These are phyloP conservation scores for Albizia julibrissin DNA, from an alignment of 306 rosid species.

Conservation along the genomic window DNA sequence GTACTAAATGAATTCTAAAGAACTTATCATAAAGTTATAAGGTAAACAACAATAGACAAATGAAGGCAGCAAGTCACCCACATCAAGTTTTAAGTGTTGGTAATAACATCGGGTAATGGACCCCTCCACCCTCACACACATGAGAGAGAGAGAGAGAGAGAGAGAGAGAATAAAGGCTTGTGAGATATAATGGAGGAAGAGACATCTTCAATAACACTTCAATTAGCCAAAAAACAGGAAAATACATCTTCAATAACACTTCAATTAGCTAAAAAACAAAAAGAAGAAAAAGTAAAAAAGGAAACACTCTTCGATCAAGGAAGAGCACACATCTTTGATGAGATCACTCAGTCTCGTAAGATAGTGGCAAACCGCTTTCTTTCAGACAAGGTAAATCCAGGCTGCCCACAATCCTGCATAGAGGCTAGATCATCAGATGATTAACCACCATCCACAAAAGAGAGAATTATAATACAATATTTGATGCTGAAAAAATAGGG, in stretches of 20 bases:
- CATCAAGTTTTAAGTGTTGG: slow-evolving; percentile 4
- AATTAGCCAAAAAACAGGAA: too few relatives aligned
- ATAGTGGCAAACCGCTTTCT: slow-evolving; percentile 80
- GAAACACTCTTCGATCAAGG: neutral
- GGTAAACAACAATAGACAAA: neutral
- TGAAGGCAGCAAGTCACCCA: neutral
- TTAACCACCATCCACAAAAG: slow-evolving; percentile 13
- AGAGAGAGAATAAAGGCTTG: too few relatives aligned
- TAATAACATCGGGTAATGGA: neutral
- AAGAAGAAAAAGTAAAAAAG: too few relatives aligned
- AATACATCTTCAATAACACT: neutral
- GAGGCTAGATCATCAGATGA: slow-evolving; percentile 28
- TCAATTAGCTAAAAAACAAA: neutral
- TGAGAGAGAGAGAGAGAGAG: neutral
- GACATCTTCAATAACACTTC: too few relatives aligned
- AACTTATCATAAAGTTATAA: neutral
- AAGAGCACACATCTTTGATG: slow-evolving; percentile 11
- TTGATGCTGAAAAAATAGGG: neutral
- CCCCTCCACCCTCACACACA: neutral
- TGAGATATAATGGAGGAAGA: neutral
- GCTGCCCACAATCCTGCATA: slow-evolving; percentile 92
- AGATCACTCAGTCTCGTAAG: slow-evolving; percentile 72
- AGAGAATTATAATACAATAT: slow-evolving; percentile 4
- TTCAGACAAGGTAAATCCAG: slow-evolving; percentile 91
- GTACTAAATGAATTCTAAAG: neutral